These are phyloP conservation scores for Blastobotrys raffinosifermentans DNA, from an alignment of 1,139 yeast species.

Conservation along the genomic window DNA sequence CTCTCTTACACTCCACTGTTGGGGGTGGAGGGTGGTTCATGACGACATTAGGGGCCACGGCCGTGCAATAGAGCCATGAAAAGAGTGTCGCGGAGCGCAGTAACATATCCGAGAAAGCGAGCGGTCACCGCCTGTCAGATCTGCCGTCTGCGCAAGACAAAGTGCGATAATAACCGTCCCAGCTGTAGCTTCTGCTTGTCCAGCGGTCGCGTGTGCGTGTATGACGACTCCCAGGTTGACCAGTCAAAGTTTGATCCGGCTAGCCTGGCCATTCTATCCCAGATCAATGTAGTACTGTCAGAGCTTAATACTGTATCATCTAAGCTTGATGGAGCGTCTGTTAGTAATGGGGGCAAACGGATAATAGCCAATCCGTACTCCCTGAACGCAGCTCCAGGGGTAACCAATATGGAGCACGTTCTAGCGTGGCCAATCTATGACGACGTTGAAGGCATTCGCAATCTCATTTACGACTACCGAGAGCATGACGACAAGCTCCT, in stretches of 20 bases:
- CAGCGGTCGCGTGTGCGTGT: constrained; percentile 15
- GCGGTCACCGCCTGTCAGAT: constrained; percentile 18
- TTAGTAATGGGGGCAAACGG: too few species aligned
- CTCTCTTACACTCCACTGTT: too few species aligned
- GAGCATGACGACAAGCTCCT: background rate
- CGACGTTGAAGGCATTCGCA: background rate
- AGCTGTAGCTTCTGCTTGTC: constrained; percentile 16
- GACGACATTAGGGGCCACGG: too few species aligned
- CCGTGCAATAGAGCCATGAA: too few species aligned
- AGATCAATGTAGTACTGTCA: constrained; percentile 12
- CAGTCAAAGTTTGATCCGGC: constrained; percentile 16
- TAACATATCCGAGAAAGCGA: constrained; percentile 12
- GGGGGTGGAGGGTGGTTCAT: too few species aligned
- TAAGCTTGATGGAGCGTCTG: constrained; percentile 7
- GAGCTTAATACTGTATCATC: constrained; percentile 13
- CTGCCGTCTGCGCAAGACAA: constrained; percentile 16
- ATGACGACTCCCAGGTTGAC: constrained; percentile 16
- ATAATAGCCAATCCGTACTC: background rate
- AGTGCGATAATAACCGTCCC: constrained; percentile 18
- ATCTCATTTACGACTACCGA: background rate
- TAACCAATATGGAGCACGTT: background rate
- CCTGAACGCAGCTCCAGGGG: background rate
- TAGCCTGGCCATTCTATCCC: constrained; percentile 15
- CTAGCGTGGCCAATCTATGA: background rate
- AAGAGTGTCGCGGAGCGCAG: constrained; percentile 1